Conservation (phyloP, 2,329 filamentous ascomycete genomes). For the Huntiella omanensis region DNA sequence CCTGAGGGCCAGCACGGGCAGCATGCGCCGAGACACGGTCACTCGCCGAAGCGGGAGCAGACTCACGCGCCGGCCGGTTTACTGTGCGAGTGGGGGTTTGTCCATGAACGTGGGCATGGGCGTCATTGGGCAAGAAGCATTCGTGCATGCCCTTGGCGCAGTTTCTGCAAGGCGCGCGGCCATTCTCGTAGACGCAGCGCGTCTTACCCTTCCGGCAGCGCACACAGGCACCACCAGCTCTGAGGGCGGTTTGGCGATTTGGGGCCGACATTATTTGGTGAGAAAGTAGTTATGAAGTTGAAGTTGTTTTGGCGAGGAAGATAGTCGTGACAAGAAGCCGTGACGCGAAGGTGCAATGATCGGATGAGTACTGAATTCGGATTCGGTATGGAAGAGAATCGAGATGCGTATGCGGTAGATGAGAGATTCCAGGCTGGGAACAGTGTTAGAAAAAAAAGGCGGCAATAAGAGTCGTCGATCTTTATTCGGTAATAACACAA, state of each 20-base stretch:
- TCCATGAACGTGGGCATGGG: constrained; percentile 38
- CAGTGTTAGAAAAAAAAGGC: not conserved
- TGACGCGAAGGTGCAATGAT: not conserved
- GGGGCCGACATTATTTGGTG: constrained; percentile 23
- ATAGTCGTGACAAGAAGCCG: not conserved
- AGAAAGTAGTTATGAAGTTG: not conserved
- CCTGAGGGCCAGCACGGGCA: constrained; percentile 24
- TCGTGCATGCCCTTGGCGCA: constrained; percentile 46
- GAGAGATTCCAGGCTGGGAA: not conserved
- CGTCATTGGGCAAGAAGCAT: constrained; percentile 42
- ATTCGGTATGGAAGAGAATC: too few species aligned
- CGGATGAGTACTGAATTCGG: not conserved
- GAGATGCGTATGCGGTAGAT: too few species aligned
- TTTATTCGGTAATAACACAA: too few species aligned
- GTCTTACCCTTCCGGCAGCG: constrained; percentile 46
- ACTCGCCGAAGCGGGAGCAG: constrained; percentile 26
- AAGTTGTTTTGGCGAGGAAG: not conserved
- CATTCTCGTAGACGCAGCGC: constrained; percentile 44
- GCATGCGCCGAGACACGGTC: constrained; percentile 23
- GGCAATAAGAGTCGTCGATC: too few species aligned
- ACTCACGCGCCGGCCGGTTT: constrained; percentile 33
- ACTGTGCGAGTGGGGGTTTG: constrained; percentile 34
- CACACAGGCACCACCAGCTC: constrained; percentile 41
- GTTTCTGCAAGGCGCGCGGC: constrained; percentile 43
- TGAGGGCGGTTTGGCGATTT: constrained; percentile 39